Evolutionary conservation across 352 stramenopile species (phyloP).

Genomic region (Blastocystis sp.): DNA sequence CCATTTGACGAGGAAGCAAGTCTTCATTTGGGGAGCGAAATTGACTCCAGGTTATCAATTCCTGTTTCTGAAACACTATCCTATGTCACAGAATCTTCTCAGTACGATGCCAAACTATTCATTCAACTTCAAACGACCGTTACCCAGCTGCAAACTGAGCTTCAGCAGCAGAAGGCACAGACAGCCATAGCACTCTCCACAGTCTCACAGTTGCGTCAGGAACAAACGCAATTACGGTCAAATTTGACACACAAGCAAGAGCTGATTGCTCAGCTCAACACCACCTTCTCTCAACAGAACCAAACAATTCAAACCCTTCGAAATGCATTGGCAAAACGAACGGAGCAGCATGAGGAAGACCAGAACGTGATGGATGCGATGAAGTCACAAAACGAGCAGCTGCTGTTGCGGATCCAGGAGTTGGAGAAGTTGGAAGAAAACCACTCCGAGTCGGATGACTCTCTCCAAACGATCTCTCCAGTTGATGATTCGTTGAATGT

Average conservation of each 20-base stretch:
- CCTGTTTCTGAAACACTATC: background rate
- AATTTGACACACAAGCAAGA: background rate
- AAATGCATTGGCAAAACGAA: background rate
- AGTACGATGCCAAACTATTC: background rate
- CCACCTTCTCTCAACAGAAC: background rate
- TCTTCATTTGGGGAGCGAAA: background rate
- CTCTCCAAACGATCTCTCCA: background rate
- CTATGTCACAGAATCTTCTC: background rate
- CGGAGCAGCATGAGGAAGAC: background rate
- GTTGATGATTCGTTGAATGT: background rate
- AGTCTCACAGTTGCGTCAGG: background rate
- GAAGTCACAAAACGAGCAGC: background rate
- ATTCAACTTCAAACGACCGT: background rate
- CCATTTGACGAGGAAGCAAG: background rate
- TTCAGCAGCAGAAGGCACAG: background rate
- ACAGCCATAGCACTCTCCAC: background rate
- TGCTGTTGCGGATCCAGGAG: background rate
- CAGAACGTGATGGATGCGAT: background rate
- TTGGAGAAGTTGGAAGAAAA: background rate
- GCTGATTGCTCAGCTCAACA: background rate
- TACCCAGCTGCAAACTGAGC: background rate
- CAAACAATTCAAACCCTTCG: background rate
- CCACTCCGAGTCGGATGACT: background rate
- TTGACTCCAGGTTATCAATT: background rate
- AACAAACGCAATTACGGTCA: background rate